Base-by-base conservation (phyloP, 169 alveolate species). In the Plasmodium vinckei region DNA sequence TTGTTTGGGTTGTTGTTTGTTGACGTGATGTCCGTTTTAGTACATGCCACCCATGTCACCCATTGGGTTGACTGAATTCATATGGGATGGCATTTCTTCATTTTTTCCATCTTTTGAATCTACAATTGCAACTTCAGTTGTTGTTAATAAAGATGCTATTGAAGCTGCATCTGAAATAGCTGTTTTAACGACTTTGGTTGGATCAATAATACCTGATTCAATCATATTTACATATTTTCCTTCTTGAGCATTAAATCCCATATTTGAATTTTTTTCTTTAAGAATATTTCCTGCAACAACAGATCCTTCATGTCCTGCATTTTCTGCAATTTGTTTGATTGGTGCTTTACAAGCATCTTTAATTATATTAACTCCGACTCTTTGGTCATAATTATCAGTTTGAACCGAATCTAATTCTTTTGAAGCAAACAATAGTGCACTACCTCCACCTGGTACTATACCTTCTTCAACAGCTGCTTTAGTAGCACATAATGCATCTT, bases 391-490 rank as follows among this genome's bases (percentile, higher is more conserved):
- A 88, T 97, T 97, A 71, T 93, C 96, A 27, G 97, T 92, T 73
- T 89, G 92, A 17, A 94, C 88, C n/a, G 89, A 87, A 56, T 86
- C 96, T 89, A 93, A 72, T 12, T 87, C 89, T 84, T 95, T 95
- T 21, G 98, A 93, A n/a, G 99, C 98, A 93, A 96, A 96, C 46
- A 97, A 88, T 49, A 98, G 93, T 70, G 99, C 99, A 60, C 97
- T 93, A 13, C 99, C 99, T 5, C 99, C 99, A 27, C 99, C 99
- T 9, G 99, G 99, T 51, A 99, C 99, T 61, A 98, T 98, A 46
- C 99, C 99, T 90, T 98, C 99, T 87, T 97, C 99, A 25, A 98
- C 98, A 9, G 99, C 99, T 51, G 99, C 99, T 94, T 98, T 97
- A 46, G 99, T 98, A 65, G 99, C 99, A 87, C 99, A 97, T 60